Base-by-base conservation (phyloP, 805 yeast species). In the Candida hispaniensis region DNA sequence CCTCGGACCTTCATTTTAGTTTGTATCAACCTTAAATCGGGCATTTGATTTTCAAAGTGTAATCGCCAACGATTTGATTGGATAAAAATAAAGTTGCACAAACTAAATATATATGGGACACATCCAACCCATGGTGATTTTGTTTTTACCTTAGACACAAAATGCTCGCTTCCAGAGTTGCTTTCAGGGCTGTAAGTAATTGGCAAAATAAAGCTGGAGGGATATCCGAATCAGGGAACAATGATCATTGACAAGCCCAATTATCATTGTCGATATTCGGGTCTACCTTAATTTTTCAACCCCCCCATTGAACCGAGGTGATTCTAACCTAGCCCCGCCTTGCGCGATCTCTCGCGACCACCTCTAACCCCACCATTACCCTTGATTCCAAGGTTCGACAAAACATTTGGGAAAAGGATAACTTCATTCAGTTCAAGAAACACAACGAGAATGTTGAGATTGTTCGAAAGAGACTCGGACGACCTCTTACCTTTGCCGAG, bases 401-500 rank as follows among this genome's bases (percentile, higher is more conserved):
- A 66, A 82, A 80, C 68, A 50, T 69, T 35, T 55, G 55, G 60
- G 63, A 58, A 45, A 41, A 73, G 55, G 74, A 72, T 61, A 80
- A 88, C 38, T 86, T 73, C 71, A 80, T 88, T 60, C 78, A 83
- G 61, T 88, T 88, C 74, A 85, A 85, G 69, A 71, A 81, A 60
- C 81, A 86, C 55, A 63, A 81, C 50, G 94, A 85, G 66, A 83
- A 80, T 56, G 77, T 91, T 48, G 71, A 80, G 52, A 79, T 83
- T 50, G 93, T 82, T 51, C 75, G 75, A 63, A 66, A 73, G 52
- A 74, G 93, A 63, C 69, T 82, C 48, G 69, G 71, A 52, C 76
- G 93, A 60, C 97, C 96, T 24, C 71, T 88, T 53, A 88, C 97
- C 36, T 76, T 82, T 55, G 96, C 95, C 45, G 97, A 88, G 68